phyloP scores from a whole-genome alignment of 2,329 filamentous ascomycete species.

The Didymella pinodella region DNA sequence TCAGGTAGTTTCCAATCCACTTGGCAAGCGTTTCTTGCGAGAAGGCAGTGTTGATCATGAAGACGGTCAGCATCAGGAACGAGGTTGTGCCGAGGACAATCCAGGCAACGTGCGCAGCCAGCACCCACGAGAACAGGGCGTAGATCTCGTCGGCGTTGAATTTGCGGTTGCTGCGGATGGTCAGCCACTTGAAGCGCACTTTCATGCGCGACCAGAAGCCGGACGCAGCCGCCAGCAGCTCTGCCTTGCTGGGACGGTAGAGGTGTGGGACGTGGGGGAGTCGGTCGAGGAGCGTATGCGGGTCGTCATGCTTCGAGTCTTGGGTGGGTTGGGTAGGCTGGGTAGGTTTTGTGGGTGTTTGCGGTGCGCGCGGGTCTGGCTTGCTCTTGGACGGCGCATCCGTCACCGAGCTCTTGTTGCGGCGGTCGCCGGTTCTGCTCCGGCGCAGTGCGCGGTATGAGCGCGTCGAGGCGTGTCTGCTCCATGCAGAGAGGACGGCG shows the following conservation, averaged over 20 bases:
- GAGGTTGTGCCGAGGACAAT: constrained; percentile 96
- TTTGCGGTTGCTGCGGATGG: constrained; percentile 89
- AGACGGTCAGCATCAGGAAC: constrained; percentile 90
- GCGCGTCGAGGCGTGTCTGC: constrained; percentile 39
- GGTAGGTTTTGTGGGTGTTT: constrained; percentile 27
- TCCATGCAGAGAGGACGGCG: constrained; percentile 42
- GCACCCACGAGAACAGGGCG: constrained; percentile 93
- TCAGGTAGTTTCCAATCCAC: constrained; percentile 95
- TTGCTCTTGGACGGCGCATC: constrained; percentile 29
- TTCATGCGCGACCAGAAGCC: constrained; percentile 91
- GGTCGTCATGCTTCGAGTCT: constrained; percentile 29
- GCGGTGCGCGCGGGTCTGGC: constrained; percentile 12
- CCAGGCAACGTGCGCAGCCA: constrained; percentile 93
- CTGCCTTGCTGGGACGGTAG: constrained; percentile 89
- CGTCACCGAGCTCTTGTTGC: constrained; percentile 51
- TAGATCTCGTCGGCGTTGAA: constrained; percentile 98
- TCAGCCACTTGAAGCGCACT: constrained; percentile 97
- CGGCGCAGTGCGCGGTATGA: constrained; percentile 27
- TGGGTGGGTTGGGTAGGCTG: constrained; percentile 21
- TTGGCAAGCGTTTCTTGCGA: constrained; percentile 94
- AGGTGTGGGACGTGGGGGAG: constrained; percentile 68
- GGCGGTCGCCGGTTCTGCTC: constrained; percentile 30
- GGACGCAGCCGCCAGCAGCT: constrained; percentile 87
- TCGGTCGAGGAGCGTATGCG: constrained; percentile 61
- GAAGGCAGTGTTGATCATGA: constrained; percentile 94